A percentile compares a stretch with the other conserved stretches of the same genome.
phyloP scores from a whole-genome alignment of 2,329 filamentous ascomycete genomes.

The Colletotrichum tamarilloi region DNA sequence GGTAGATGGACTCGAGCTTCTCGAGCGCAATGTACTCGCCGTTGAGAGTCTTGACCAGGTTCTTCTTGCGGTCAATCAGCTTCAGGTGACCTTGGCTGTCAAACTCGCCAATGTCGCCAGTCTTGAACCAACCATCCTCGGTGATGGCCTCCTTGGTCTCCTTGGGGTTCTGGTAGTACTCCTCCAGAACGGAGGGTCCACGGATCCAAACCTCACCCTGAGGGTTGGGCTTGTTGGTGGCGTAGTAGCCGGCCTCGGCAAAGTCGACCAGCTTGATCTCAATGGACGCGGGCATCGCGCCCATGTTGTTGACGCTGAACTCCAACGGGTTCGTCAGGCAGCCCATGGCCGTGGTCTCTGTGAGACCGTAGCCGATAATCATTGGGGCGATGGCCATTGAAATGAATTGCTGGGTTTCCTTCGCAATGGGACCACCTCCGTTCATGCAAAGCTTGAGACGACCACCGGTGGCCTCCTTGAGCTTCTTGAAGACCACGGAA shows the following conservation, averaged over 20 bases:
- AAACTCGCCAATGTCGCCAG: conserved; percentile 85
- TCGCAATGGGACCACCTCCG: conserved; percentile 85
- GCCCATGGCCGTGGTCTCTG: conserved; percentile 84
- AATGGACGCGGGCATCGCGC: conserved; percentile 77
- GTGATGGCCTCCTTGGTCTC: conserved; percentile 79
- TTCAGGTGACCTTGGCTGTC: conserved; percentile 77
- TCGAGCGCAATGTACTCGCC: conserved; percentile 87
- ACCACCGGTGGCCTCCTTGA: conserved; percentile 90
- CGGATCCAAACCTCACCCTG: conserved; percentile 93
- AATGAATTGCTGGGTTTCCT: conserved; percentile 88
- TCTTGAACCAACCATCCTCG: conserved; percentile 87
- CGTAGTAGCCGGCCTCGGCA: conserved; percentile 81
- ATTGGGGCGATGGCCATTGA: conserved; percentile 90
- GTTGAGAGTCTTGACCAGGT: conserved; percentile 84
- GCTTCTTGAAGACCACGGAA: conserved; percentile 87
- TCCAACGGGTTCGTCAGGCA: conserved; percentile 79
- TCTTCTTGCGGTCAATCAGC: conserved; percentile 90
- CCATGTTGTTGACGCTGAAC: conserved; percentile 79
- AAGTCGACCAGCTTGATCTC: conserved; percentile 91
- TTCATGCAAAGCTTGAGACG: conserved; percentile 85
- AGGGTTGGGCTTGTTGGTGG: conserved; percentile 78
- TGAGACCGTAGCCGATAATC: conserved; percentile 90
- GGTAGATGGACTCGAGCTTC: conserved; percentile 70
- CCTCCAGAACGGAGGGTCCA: conserved; percentile 75
- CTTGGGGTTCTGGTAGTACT: conserved; percentile 82